phyloP scores from a whole-genome alignment of 257 asterid species.

The Penstemon newberryi region DNA sequence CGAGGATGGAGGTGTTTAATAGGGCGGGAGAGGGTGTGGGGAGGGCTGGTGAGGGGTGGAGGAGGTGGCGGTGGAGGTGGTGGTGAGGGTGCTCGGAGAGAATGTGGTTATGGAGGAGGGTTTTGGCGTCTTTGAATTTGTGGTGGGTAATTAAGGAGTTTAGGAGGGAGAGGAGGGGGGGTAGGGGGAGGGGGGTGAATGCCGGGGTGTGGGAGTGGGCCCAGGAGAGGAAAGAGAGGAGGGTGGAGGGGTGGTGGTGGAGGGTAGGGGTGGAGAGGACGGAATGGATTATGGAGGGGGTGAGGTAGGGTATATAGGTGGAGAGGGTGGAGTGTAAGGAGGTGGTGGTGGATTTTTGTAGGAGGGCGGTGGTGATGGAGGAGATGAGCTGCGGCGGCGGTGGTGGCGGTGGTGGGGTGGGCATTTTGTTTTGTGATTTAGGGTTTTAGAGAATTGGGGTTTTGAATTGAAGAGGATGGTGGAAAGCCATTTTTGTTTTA shows the following conservation, averaged over 20 bases:
- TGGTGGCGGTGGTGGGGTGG: conserved; percentile 28
- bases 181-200: conserved; percentile 49
- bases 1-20: conserved; percentile 53
- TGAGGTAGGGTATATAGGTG: conserved; percentile 56
- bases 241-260: conserved; percentile 48
- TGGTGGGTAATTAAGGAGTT: conserved; percentile 51
- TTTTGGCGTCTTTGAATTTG: conserved; percentile 60
- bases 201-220: conserved; percentile 43
- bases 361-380: conserved; percentile 52
- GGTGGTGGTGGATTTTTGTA: conserved; percentile 38
- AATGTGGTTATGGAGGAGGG: conserved; percentile 54
- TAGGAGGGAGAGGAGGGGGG: conserved; percentile 55
- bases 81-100: conserved; percentile 66
- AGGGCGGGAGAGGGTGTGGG: conserved; percentile 60
- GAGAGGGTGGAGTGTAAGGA: conserved; percentile 37
- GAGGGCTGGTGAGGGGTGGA: conserved; percentile 52
- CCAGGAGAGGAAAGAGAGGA: conserved; percentile 56
- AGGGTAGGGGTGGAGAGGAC: conserved; percentile 59
- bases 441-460: conserved; percentile 11
- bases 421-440: conserved; percentile 22
- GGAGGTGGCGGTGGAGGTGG: conserved; percentile 73
- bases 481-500: neutral
- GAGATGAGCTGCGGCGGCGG: conserved; percentile 41
- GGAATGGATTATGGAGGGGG: conserved; percentile 60
- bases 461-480: neutral